A percentile compares a stretch with the other conserved stretches of the same genome.
phyloP scores from a whole-genome alignment of 257 asterid species.

The Cordia subcordata region DNA sequence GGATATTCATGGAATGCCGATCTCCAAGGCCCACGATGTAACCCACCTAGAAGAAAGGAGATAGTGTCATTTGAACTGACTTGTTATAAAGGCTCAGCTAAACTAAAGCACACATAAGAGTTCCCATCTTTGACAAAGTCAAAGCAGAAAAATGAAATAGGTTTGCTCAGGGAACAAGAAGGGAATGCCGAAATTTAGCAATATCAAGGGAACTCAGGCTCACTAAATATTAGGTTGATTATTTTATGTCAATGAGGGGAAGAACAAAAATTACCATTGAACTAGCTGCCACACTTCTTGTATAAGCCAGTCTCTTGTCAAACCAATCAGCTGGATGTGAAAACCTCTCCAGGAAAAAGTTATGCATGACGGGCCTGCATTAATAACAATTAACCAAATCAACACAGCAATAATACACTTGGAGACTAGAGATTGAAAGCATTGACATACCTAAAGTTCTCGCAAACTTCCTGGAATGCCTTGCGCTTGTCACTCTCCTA shows the following conservation, averaged over 20 bases:
- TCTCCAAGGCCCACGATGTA: constrained; percentile 98
- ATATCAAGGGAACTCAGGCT: no score
- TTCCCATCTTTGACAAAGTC: neutral
- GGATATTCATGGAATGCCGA: constrained; percentile 90
- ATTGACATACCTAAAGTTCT: constrained; percentile 60
- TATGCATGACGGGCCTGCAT: constrained; percentile 96
- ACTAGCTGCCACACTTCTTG: constrained; percentile 98
- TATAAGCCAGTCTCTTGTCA: constrained; percentile 93
- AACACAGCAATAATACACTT: neutral
- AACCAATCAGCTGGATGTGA: constrained; percentile 93
- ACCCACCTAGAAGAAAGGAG: constrained; percentile 96
- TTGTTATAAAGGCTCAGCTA: neutral
- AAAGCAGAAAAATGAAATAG: neutral
- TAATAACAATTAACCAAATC: no score
- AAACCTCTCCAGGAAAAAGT: constrained; percentile 96
- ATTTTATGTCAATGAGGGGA: no score
- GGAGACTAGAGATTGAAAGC: constrained; percentile 18
- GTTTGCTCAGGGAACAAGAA: no score
- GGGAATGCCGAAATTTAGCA: no score
- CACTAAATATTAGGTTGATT: no score
- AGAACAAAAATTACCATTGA: no score
- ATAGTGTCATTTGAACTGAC: neutral
- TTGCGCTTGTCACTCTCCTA: constrained; percentile 81
- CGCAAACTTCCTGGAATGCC: constrained; percentile 81
- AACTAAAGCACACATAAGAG: no score